Conservation (phyloP, 495 filamentous ascomycete genomes). For the Tricharina praecox region DNA sequence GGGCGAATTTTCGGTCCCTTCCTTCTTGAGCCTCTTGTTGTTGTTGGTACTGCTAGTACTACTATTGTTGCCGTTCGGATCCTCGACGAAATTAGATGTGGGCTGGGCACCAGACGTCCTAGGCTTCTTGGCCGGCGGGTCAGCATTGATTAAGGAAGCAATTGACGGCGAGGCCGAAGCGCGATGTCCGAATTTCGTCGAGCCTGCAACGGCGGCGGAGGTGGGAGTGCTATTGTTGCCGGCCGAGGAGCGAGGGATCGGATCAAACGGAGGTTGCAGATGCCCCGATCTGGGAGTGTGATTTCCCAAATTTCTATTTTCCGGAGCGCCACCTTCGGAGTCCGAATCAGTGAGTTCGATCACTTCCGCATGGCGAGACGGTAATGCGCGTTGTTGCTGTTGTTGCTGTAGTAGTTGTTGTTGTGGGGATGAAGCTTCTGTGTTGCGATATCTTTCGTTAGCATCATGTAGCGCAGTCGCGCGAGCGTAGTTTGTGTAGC, state of each 20-base stretch:
- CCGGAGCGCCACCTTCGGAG: conserved; percentile 10
- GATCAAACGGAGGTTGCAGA: conserved; percentile 22
- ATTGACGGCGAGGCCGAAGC: conserved; percentile 27
- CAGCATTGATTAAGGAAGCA: conserved; percentile 23
- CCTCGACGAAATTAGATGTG: conserved; percentile 10
- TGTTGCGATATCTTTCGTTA: neutral
- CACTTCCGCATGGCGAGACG: conserved; percentile 11
- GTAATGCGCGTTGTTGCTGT: neutral
- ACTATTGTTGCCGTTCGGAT: too few species aligned
- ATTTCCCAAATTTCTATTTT: conserved; percentile 1
- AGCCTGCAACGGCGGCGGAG: conserved; percentile 11
- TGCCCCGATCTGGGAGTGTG: conserved; percentile 12
- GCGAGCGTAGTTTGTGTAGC: neutral
- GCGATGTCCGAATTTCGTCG: conserved; percentile 21
- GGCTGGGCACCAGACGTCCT: conserved; percentile 4
- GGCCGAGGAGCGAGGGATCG: conserved; percentile 16
- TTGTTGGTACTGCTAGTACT: too few species aligned
- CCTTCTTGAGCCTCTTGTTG: conserved; percentile 6
- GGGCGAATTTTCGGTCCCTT: conserved; percentile 12
- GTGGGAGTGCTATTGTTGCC: too few species aligned
- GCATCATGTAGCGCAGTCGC: conserved; percentile 2
- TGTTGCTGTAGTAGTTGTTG: neutral
- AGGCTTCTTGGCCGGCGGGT: conserved; percentile 14
- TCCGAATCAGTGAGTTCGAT: conserved; percentile 22
- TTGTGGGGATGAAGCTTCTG: too few species aligned